Conservation (phyloP, 345 rosid genomes). For the Eucalyptus sp. region DNA sequence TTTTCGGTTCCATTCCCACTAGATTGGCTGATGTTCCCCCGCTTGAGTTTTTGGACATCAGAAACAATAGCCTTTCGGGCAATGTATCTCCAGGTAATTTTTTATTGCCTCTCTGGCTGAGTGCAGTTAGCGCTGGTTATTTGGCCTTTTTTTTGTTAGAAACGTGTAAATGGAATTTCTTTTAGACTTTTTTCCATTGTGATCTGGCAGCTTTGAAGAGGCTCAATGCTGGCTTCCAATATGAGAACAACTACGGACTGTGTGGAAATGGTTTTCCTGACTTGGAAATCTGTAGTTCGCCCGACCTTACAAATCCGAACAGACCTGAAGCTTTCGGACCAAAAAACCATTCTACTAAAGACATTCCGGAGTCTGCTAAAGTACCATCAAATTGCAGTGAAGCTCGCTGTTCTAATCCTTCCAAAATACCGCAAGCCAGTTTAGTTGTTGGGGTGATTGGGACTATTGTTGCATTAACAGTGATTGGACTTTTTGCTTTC, state of each 20-base stretch:
- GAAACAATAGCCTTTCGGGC: constrained; percentile 84
- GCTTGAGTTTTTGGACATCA: constrained; percentile 64
- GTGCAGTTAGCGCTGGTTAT: background rate
- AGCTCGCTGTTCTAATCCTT: constrained; percentile 12
- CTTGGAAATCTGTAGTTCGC: constrained; percentile 40
- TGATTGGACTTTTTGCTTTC: constrained; percentile 34
- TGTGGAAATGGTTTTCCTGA: constrained; percentile 64
- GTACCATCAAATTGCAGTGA: constrained; percentile 33
- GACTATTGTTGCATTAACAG: constrained; percentile 16
- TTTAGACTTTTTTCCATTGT: background rate
- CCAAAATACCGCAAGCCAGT: constrained; percentile 22
- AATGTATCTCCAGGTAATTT: constrained; percentile 64
- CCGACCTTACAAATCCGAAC: constrained; percentile 12
- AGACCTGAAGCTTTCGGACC: constrained; percentile 71
- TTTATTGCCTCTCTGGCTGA: background rate
- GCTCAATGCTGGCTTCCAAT: constrained; percentile 56
- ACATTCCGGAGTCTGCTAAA: constrained; percentile 65
- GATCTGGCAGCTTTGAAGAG: constrained; percentile 54
- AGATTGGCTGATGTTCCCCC: constrained; percentile 52
- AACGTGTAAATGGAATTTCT: background rate
- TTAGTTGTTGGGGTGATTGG: constrained; percentile 37
- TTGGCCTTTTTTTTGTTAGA: background rate
- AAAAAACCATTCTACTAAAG: constrained; percentile 11
- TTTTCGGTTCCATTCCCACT: constrained; percentile 78
- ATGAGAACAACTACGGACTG: constrained; percentile 52